Evolutionary conservation across 345 rosid species (phyloP).

Genomic region (Syzygium aromaticum): DNA sequence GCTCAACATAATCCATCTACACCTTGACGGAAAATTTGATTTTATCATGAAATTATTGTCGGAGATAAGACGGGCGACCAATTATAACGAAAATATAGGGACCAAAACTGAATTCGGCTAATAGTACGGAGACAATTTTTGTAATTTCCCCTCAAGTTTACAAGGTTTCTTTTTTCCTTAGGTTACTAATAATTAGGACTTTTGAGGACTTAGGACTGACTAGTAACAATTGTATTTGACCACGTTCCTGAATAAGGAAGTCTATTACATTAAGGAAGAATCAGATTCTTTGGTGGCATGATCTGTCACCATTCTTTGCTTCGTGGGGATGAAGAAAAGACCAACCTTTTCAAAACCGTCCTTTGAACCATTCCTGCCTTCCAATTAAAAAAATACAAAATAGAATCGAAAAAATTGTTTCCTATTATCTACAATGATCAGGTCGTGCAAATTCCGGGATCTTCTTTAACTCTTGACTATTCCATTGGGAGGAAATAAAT

Average conservation of each 20-base stretch:
- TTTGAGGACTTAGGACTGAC: not conserved
- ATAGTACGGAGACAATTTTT: too few relatives aligned
- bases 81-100: too few relatives aligned
- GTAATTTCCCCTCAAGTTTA: too few relatives aligned
- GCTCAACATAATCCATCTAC: too few relatives aligned
- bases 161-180: too few relatives aligned
- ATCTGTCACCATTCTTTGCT: not conserved
- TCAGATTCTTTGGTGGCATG: not conserved
- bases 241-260: not conserved
- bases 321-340: not conserved
- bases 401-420: not conserved
- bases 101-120: too few relatives aligned
- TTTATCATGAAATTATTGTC: too few relatives aligned
- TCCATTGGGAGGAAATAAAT: not conserved
- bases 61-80: too few relatives aligned
- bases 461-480: not conserved
- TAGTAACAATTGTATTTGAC: not conserved
- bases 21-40: too few relatives aligned
- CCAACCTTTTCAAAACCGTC: not conserved
- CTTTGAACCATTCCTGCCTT: not conserved
- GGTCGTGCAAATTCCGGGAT: not conserved
- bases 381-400: not conserved
- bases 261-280: not conserved
- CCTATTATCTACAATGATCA: not conserved
- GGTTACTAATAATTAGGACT: too few relatives aligned